Conservation (phyloP, 139 green algal species). For the Asterochloris erici region DNA sequence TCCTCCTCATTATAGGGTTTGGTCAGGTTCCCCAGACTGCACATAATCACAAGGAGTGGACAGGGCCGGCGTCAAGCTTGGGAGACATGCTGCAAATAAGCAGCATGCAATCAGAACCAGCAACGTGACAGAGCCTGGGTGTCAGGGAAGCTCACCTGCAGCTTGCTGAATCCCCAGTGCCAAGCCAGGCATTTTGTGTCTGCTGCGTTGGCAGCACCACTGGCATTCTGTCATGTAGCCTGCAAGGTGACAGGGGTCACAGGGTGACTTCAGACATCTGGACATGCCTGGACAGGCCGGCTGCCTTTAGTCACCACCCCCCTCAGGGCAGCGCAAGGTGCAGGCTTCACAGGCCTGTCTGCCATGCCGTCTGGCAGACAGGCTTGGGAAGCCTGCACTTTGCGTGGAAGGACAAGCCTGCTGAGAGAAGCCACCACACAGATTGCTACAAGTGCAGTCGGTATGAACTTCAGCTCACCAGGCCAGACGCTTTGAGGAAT, state of each 20-base stretch:
- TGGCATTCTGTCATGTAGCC: conserved; percentile 84
- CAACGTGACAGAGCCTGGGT: too few species aligned
- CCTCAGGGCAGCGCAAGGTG: too few species aligned
- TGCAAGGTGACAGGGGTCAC: conserved; percentile 2
- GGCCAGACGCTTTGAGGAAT: conserved; percentile 40
- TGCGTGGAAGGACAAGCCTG: too few species aligned
- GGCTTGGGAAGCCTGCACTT: too few species aligned
- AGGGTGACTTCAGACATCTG: background rate
- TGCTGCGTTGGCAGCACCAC: conserved; percentile 50
- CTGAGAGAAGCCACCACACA: too few species aligned
- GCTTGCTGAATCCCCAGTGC: background rate
- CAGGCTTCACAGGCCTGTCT: too few species aligned
- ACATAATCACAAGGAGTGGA: background rate
- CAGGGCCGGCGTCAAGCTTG: background rate
- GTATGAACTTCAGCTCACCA: conserved; percentile 23
- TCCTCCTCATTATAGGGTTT: conserved; percentile 56
- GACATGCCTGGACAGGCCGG: background rate
- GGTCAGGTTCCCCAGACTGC: background rate
- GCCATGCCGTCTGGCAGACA: too few species aligned
- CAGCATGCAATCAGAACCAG: too few species aligned
- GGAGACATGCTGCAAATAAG: background rate
- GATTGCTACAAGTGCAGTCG: too few species aligned
- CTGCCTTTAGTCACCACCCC: background rate
- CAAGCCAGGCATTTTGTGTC: background rate
- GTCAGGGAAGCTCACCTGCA: too few species aligned